These are phyloP conservation scores for Cercospora sp. DNA, from an alignment of 2,329 filamentous ascomycete genomes.

Conservation along the genomic window DNA sequence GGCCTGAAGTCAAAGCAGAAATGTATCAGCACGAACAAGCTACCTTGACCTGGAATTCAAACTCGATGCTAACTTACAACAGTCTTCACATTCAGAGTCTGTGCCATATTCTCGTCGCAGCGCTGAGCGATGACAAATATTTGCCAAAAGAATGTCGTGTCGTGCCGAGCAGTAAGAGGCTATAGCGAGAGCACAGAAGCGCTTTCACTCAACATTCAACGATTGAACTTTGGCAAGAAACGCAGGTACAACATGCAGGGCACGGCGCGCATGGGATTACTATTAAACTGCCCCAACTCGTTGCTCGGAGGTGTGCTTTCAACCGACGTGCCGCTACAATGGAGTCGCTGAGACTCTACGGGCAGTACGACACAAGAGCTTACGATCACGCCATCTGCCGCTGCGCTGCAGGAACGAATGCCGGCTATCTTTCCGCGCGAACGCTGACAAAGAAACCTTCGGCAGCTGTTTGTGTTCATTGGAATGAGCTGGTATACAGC, in stretches of 20 bases:
- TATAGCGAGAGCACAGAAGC: no score
- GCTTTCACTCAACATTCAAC: neutral
- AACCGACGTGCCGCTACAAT: neutral
- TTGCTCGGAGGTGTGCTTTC: neutral
- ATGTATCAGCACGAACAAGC: neutral
- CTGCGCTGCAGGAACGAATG: neutral
- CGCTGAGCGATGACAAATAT: neutral
- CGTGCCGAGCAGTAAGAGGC: neutral
- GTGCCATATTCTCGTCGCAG: neutral
- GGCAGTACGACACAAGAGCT: neutral
- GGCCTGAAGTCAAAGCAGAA: conserved; percentile 30
- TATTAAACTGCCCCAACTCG: neutral
- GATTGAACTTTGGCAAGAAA: neutral
- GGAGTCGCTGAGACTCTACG: neutral
- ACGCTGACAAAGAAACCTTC: neutral
- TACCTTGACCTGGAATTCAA: neutral
- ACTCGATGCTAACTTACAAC: conserved; percentile 8
- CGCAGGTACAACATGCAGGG: neutral
- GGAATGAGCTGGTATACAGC: no score
- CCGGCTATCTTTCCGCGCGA: neutral
- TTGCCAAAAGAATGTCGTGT: neutral
- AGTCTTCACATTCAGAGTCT: conserved; percentile 6
- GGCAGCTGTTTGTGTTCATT: neutral
- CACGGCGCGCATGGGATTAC: neutral
- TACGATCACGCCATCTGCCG: neutral